Conservation (phyloP, 345 rosid genomes). For the Camelina sativa region DNA sequence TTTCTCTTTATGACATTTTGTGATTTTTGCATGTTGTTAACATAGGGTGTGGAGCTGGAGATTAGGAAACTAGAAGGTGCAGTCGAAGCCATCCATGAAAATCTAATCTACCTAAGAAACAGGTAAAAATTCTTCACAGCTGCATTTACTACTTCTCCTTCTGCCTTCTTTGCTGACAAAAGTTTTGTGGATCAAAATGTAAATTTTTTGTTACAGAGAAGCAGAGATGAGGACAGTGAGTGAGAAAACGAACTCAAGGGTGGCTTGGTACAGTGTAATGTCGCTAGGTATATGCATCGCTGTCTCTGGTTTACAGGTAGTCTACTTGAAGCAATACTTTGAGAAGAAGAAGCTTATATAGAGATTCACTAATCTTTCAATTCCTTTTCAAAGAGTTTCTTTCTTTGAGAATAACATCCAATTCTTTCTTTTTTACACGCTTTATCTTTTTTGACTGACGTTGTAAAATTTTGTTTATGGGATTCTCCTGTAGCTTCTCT, state of each 20-base stretch:
- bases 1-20: neutral
- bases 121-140: conserved; percentile 49
- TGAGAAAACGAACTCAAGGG: conserved; percentile 73
- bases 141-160: neutral
- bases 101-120: conserved; percentile 65
- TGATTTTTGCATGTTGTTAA: conserved; percentile 2
- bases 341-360: conserved; percentile 91
- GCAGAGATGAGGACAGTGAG: conserved; percentile 80
- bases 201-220: conserved; percentile 60
- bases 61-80: conserved; percentile 87
- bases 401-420: conserved; percentile 26
- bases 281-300: conserved; percentile 77
- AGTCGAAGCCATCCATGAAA: conserved; percentile 84
- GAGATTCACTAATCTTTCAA: conserved; percentile 1
- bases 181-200: conserved; percentile 7
- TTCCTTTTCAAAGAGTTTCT: neutral
- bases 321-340: conserved; percentile 83
- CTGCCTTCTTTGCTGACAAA: neutral
- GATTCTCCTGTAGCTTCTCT: conserved; percentile 19
- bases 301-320: conserved; percentile 70
- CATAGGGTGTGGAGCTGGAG: conserved; percentile 94
- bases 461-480: conserved; percentile 26
- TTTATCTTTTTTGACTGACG: neutral
- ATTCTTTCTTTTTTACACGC: conserved; percentile 3
- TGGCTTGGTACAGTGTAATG: conserved; percentile 78